Evolutionary conservation across 192 early-diverging fungal species (phyloP).

Genomic region (Martensiomyces pterosporus): DNA sequence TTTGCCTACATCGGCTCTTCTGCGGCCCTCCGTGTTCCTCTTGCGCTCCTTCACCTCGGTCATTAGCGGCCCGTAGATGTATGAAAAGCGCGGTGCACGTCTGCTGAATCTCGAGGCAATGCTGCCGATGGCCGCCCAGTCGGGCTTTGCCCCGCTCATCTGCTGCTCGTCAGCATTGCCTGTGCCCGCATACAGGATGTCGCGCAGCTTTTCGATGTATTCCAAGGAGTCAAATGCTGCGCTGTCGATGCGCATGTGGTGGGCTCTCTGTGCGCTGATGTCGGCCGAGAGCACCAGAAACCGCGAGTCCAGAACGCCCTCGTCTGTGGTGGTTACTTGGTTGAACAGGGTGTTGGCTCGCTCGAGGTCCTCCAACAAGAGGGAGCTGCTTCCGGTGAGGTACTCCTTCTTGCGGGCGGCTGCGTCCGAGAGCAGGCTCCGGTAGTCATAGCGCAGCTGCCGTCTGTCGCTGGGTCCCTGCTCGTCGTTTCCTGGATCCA

Average conservation of each 20-base stretch:
- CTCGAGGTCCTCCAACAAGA: conserved; percentile 36
- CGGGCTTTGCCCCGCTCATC: conserved; percentile 25
- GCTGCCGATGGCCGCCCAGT: conserved; percentile 63
- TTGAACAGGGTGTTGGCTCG: conserved; percentile 36
- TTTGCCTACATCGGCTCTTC: background rate
- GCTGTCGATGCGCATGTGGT: conserved; percentile 69
- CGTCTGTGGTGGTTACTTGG: conserved; percentile 72
- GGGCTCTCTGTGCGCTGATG: conserved; percentile 69
- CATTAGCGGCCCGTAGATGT: conserved; percentile 61
- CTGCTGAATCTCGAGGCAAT: conserved; percentile 52
- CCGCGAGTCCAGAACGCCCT: conserved; percentile 86
- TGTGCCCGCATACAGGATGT: conserved; percentile 49
- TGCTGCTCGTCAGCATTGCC: conserved; percentile 49
- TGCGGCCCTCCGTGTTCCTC: background rate
- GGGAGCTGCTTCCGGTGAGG: conserved; percentile 16
- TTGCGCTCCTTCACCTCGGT: conserved; percentile 21
- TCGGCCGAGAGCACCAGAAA: conserved; percentile 73
- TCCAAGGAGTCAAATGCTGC: conserved; percentile 74
- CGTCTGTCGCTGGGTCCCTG: conserved; percentile 21
- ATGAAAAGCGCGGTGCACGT: conserved; percentile 66
- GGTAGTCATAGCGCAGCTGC: conserved; percentile 36
- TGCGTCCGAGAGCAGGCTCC: conserved; percentile 38
- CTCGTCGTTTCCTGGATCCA: conserved; percentile 6
- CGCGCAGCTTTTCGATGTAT: conserved; percentile 63
- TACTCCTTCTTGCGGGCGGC: conserved; percentile 43